phyloP scores from a whole-genome alignment of 1,284 basidiomycete genomes.

The Naganishia sp. region DNA sequence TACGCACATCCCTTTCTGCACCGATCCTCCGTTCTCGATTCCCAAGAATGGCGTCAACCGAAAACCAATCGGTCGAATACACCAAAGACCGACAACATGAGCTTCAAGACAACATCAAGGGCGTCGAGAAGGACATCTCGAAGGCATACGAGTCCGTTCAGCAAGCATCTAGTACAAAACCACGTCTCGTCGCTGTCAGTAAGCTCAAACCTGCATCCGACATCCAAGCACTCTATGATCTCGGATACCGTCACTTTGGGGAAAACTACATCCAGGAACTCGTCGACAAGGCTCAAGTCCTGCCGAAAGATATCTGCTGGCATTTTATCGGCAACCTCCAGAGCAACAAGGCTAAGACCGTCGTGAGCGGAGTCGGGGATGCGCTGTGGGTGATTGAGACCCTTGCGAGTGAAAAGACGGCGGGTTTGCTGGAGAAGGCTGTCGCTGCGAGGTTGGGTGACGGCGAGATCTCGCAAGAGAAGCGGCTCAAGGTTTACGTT shows the following conservation, averaged over 20 bases:
- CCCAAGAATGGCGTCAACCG: no score
- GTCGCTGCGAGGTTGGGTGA: slow-evolving; percentile 59
- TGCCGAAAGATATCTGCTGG: slow-evolving; percentile 84
- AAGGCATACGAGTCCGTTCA: slow-evolving; percentile 34
- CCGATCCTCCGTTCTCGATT: no score
- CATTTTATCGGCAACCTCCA: slow-evolving; percentile 96
- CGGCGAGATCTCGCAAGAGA: slow-evolving; percentile 35
- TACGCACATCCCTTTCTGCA: no score
- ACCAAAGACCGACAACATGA: slow-evolving; percentile 50
- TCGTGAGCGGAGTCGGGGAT: background rate
- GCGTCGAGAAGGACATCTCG: slow-evolving; percentile 50
- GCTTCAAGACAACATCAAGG: slow-evolving; percentile 51
- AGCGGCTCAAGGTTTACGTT: slow-evolving; percentile 73
- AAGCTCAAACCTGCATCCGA: slow-evolving; percentile 91
- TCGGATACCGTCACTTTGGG: slow-evolving; percentile 86
- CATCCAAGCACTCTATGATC: slow-evolving; percentile 75
- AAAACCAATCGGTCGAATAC: slow-evolving; percentile 39
- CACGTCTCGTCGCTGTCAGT: slow-evolving; percentile 81
- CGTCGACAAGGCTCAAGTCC: slow-evolving; percentile 77
- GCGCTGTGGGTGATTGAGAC: slow-evolving; percentile 70
- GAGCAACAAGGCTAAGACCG: slow-evolving; percentile 85
- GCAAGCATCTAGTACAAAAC: slow-evolving; percentile 33
- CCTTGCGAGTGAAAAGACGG: slow-evolving; percentile 80
- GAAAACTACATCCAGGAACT: slow-evolving; percentile 98
- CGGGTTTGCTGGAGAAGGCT: slow-evolving; percentile 77